These are phyloP conservation scores for Sporobolomyces roseus DNA, from an alignment of 768 basidiomycete species.

Conservation along the genomic window DNA sequence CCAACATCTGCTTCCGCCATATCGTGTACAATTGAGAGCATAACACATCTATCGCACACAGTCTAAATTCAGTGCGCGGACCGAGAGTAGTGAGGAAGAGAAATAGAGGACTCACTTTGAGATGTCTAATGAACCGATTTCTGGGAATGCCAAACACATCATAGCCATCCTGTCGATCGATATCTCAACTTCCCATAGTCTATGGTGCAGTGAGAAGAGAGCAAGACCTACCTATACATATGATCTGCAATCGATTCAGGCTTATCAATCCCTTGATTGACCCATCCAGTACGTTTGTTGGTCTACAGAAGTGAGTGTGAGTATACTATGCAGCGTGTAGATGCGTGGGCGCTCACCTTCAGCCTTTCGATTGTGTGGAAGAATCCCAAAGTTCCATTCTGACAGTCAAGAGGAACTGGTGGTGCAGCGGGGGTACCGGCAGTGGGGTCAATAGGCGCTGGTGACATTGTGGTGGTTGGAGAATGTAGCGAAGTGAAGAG, in stretches of 20 bases:
- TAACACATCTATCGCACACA: constrained; percentile 60
- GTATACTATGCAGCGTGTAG: no score
- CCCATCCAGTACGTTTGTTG: constrained; percentile 94
- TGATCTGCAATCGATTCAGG: constrained; percentile 71
- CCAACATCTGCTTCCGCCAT: constrained; percentile 92
- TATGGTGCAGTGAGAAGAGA: neutral
- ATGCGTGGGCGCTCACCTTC: no score
- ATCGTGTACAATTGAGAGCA: constrained; percentile 91
- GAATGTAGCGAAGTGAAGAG: no score
- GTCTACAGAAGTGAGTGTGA: constrained; percentile 68
- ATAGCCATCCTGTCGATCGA: constrained; percentile 67
- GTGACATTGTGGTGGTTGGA: no score
- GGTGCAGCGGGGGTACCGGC: constrained; percentile 25
- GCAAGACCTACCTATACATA: constrained; percentile 62
- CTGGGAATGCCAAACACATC: constrained; percentile 82
- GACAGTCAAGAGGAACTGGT: constrained; percentile 25
- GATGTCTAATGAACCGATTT: constrained; percentile 61
- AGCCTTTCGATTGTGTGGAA: constrained; percentile 82
- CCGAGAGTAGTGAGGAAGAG: neutral
- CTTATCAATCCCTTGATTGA: constrained; percentile 65
- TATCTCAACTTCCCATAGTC: neutral
- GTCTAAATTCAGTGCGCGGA: neutral
- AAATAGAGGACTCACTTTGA: constrained; percentile 58
- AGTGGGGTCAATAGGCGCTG: neutral
- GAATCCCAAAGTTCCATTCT: constrained; percentile 71